Evolutionary conservation across 345 rosid genomes (phyloP).

Genomic region (Bretschneidera sinensis): DNA sequence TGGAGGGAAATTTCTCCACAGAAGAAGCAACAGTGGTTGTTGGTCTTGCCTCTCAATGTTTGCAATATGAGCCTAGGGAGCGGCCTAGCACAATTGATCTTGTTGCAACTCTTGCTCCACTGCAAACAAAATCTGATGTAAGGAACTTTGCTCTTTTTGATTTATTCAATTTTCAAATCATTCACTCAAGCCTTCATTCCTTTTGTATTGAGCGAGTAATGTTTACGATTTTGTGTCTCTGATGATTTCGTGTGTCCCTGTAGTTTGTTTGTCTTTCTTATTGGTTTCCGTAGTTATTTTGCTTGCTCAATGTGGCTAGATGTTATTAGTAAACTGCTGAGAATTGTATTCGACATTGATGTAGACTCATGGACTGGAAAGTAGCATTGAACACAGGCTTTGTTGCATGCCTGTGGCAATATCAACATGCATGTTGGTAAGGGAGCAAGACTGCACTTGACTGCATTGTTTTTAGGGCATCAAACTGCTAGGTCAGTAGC

Average conservation of each 20-base stretch:
- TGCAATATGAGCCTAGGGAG: constrained; percentile 93
- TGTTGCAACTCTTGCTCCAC: constrained; percentile 61
- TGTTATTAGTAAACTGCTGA: neutral
- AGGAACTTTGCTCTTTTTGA: constrained; percentile 20
- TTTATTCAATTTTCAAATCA: neutral
- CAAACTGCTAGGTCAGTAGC: neutral
- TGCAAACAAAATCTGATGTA: constrained; percentile 84
- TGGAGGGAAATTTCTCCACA: constrained; percentile 81
- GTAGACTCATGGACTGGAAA: neutral
- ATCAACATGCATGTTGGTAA: neutral
- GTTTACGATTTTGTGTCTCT: neutral
- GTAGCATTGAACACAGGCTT: neutral
- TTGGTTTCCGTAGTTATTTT: neutral
- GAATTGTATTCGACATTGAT: neutral
- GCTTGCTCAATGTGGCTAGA: neutral
- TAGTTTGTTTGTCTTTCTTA: neutral
- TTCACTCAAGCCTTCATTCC: neutral
- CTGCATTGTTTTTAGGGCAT: neutral
- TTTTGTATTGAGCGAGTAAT: neutral
- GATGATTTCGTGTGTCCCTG: neutral
- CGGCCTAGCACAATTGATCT: constrained; percentile 84
- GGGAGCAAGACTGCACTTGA: neutral
- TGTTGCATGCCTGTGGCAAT: neutral
- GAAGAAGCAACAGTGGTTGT: constrained; percentile 86
- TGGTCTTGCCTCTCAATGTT: constrained; percentile 76